phyloP scores from a whole-genome alignment of 2,329 filamentous ascomycete genomes.

The Penicillium griseofulvum region DNA sequence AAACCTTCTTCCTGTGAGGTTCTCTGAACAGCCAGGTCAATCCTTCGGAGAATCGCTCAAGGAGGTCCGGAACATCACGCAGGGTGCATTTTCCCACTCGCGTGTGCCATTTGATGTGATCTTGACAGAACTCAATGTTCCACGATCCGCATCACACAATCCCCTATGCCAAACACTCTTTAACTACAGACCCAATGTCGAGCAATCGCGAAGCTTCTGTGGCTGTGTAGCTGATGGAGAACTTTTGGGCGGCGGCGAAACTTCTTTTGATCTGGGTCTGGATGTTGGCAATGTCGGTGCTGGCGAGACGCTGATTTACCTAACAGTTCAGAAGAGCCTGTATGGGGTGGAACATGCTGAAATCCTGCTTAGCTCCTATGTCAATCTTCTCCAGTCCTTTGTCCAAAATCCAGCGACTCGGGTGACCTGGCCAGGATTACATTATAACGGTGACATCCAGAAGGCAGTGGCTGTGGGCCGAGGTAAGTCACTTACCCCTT shows the following conservation, averaged over 20 bases:
- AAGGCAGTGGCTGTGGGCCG: slow-evolving; percentile 13
- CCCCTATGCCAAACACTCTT: slow-evolving; percentile 54
- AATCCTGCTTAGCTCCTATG: slow-evolving; percentile 19
- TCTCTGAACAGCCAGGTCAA: slow-evolving; percentile 25
- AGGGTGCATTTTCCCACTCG: slow-evolving; percentile 45
- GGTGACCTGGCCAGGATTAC: slow-evolving; percentile 17
- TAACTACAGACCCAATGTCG: slow-evolving; percentile 44
- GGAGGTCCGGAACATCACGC: slow-evolving; percentile 23
- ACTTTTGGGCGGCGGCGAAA: slow-evolving; percentile 18
- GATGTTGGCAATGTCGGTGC: slow-evolving; percentile 38
- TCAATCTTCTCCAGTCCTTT: slow-evolving; percentile 18
- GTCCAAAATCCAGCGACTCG: slow-evolving; percentile 17
- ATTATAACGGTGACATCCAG: slow-evolving; percentile 14
- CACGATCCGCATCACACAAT: slow-evolving; percentile 38
- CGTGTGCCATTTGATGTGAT: slow-evolving; percentile 51
- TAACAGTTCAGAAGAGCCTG: slow-evolving; percentile 31
- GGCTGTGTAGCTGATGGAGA: slow-evolving; percentile 14
- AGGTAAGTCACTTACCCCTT: slow-evolving; percentile 10
- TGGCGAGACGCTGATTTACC: slow-evolving; percentile 17
- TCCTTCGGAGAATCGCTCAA: slow-evolving; percentile 34
- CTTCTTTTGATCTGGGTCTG: slow-evolving; percentile 36
- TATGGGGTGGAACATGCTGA: slow-evolving; percentile 31
- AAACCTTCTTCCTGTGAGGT: slow-evolving; percentile 50
- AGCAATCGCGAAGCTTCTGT: slow-evolving; percentile 28
- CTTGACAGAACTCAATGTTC: slow-evolving; percentile 44